A percentile compares a stretch with the other conserved stretches of the same genome.
phyloP scores from a whole-genome alignment of 768 basidiomycete genomes.

The Psilocybe cubensis region DNA sequence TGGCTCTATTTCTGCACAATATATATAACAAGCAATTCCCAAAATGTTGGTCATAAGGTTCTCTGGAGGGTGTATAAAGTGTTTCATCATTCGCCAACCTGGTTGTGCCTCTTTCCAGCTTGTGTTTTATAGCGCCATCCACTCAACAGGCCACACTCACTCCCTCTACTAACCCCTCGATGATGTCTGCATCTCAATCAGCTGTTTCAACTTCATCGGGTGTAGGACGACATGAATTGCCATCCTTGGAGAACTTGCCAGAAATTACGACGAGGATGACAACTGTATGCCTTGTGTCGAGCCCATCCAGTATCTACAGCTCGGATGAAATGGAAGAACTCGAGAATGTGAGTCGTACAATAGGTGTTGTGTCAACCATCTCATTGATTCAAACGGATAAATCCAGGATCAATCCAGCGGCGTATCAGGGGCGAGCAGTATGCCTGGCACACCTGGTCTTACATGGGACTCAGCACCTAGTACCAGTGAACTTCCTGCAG shows the following conservation, averaged over 20 bases:
- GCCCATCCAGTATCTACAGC: slow-evolving; percentile 15
- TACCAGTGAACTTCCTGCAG: slow-evolving; percentile 3
- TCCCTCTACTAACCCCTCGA: not conserved
- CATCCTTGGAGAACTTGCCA: slow-evolving; percentile 10
- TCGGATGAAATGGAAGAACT: slow-evolving; percentile 20
- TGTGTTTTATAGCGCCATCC: not conserved
- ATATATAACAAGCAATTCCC: not conserved
- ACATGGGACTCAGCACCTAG: slow-evolving; percentile 17
- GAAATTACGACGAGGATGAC: slow-evolving; percentile 16
- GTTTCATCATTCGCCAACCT: not conserved
- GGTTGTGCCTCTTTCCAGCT: not conserved
- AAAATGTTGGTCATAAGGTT: not conserved
- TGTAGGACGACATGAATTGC: slow-evolving; percentile 17
- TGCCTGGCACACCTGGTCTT: slow-evolving; percentile 14
- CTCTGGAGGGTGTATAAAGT: not conserved
- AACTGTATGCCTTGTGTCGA: slow-evolving; percentile 17
- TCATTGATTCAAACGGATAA: no score
- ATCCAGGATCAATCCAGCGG: slow-evolving; percentile 8
- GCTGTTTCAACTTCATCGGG: slow-evolving; percentile 15
- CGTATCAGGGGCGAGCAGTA: slow-evolving; percentile 6
- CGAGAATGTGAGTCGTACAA: slow-evolving; percentile 20
- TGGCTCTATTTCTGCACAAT: not conserved
- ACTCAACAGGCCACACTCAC: not conserved
- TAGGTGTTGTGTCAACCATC: no score
- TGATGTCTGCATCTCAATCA: slow-evolving; percentile 12